These are phyloP conservation scores for Oryza meridionalis DNA, from an alignment of 176 grass and related monocot genomes.

Conservation along the genomic window DNA sequence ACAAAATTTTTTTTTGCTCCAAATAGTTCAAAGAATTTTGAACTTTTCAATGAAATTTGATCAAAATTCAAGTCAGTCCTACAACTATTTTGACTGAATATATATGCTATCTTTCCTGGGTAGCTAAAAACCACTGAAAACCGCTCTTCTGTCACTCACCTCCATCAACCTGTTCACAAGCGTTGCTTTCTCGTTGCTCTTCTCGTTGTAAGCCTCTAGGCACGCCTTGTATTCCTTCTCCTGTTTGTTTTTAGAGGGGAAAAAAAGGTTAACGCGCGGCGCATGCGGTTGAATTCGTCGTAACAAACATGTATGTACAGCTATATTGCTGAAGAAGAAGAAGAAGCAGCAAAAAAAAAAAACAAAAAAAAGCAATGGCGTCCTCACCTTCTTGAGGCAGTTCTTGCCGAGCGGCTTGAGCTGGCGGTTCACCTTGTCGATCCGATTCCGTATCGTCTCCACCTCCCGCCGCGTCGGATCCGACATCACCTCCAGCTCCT, in stretches of 20 bases:
- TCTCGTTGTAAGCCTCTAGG: conserved; percentile 44
- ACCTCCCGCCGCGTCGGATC: conserved; percentile 88
- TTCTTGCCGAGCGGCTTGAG: conserved; percentile 73
- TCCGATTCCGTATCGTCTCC: conserved; percentile 65
- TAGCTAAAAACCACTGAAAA: background rate
- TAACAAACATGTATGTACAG: too few relatives aligned
- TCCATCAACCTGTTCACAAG: conserved; percentile 49
- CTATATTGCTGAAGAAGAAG: too few relatives aligned
- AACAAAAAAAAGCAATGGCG: background rate
- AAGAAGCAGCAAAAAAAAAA: background rate
- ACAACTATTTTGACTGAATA: background rate
- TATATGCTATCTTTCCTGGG: background rate
- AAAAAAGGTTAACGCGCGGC: background rate
- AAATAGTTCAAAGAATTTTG: background rate
- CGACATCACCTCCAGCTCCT: conserved; percentile 80
- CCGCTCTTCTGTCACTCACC: background rate
- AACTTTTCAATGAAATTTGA: background rate
- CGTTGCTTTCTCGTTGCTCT: conserved; percentile 47
- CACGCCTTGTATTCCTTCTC: conserved; percentile 53
- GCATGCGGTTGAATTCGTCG: too few relatives aligned
- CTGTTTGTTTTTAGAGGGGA: background rate
- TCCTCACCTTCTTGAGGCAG: conserved; percentile 69
- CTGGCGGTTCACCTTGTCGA: conserved; percentile 74
- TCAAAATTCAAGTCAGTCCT: background rate
- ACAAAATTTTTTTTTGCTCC: background rate